Conservation (phyloP, 108 stramenopile species). For the Fragilaria radians region DNA sequence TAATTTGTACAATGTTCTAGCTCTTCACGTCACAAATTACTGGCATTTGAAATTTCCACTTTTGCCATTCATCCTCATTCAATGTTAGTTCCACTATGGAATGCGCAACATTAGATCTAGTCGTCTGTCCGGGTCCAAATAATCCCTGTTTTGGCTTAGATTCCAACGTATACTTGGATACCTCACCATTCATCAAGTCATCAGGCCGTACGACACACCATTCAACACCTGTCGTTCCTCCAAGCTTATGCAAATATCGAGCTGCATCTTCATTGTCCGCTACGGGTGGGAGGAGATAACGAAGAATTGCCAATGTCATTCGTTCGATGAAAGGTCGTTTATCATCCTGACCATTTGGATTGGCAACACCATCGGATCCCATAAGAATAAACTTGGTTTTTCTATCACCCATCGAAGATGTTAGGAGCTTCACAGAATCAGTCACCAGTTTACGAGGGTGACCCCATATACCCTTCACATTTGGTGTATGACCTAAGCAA, state of each 20-base stretch:
- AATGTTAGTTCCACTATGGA: constrained; percentile 18
- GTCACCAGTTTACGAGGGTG: constrained; percentile 23
- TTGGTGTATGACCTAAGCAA: constrained; percentile 38
- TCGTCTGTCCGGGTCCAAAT: constrained; percentile 12
- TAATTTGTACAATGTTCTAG: no score
- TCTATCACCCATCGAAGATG: constrained; percentile 15
- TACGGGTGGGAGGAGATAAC: constrained; percentile 49
- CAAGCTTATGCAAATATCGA: constrained; percentile 15
- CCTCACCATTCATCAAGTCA: constrained; percentile 34
- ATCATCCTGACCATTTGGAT: constrained; percentile 32
- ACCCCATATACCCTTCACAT: constrained; percentile 27
- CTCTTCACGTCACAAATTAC: constrained; percentile 4
- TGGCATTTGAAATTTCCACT: constrained; percentile 24
- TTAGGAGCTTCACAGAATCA: constrained; percentile 15
- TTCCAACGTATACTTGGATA: constrained; percentile 1
- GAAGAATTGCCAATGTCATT: constrained; percentile 17
- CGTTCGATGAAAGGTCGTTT: constrained; percentile 26
- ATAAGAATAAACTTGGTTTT: constrained; percentile 48
- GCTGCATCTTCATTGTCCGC: constrained; percentile 57
- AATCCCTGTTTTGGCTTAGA: constrained; percentile 10
- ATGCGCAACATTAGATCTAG: constrained; percentile 24
- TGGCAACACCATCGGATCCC: constrained; percentile 42
- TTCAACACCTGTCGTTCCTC: not conserved
- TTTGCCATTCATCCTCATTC: constrained; percentile 4
- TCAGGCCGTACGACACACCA: constrained; percentile 55